Conservation (phyloP, 1,284 basidiomycete genomes). For the Crepidotus sp. region DNA sequence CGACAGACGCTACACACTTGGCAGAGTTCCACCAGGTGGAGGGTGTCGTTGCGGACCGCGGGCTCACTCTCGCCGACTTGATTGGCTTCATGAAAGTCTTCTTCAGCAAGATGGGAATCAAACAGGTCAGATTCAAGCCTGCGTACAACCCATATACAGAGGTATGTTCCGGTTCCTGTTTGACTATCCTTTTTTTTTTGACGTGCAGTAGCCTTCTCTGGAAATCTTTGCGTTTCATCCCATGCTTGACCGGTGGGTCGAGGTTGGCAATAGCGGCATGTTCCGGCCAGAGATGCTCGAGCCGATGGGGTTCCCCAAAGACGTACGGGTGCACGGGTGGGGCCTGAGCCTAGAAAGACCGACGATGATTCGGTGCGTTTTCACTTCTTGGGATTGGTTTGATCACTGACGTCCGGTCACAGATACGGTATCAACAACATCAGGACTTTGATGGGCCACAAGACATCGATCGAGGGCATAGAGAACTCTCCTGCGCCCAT, state of each 20-base stretch:
- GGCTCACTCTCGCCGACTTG: conserved; percentile 91
- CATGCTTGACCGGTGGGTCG: conserved; percentile 92
- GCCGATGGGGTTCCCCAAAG: conserved; percentile 97
- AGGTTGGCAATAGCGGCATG: conserved; percentile 94
- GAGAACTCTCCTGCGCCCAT: conserved; percentile 87
- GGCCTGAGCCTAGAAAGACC: conserved; percentile 92
- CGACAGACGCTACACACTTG: conserved; percentile 98
- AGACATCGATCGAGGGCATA: conserved; percentile 84
- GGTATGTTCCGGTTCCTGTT: conserved; percentile 34
- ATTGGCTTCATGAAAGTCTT: conserved; percentile 96
- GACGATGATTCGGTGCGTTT: conserved; percentile 93
- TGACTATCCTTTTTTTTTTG: neutral
- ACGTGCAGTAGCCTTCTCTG: conserved; percentile 70
- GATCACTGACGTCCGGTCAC: conserved; percentile 3
- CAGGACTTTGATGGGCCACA: conserved; percentile 94
- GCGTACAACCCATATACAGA: conserved; percentile 97
- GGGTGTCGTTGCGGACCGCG: conserved; percentile 94
- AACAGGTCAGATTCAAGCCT: conserved; percentile 93
- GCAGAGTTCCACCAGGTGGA: conserved; percentile 99
- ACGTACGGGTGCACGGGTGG: conserved; percentile 96
- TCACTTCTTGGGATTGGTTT: neutral
- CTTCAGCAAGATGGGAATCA: conserved; percentile 97
- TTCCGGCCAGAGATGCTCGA: conserved; percentile 99
- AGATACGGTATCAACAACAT: conserved; percentile 93
- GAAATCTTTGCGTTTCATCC: conserved; percentile 99